Base-by-base conservation (phyloP, 176 grass and related monocot genomes). In the Alloteropsis semialata region DNA sequence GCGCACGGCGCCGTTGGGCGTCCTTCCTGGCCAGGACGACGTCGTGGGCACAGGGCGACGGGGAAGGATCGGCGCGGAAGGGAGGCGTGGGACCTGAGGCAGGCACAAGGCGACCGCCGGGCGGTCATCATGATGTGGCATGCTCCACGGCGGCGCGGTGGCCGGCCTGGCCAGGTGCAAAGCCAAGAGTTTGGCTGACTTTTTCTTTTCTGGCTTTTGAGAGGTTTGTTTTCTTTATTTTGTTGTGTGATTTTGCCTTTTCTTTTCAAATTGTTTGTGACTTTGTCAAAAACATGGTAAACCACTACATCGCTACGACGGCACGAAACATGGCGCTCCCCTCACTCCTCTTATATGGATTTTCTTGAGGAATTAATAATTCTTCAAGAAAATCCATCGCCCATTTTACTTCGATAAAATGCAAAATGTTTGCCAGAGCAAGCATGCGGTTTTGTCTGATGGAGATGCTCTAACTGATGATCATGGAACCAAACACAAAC, bases 1-100 rank as follows among this genome's bases (percentile, higher is more conserved):
- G 84, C 11, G 82, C 45, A 27, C 44, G 65, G 16, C 87, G 87
- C 2, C 87, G 81, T 16, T 88, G 87, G 87, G 45, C 71, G 75
- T 68, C 37, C 3, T 74, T 84, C 67, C 56, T 88, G 75, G 56
- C 67, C 21, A 64, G 81, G 81, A 79, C 87, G 44, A 3, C 83
- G 75, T 84, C 81, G 27, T 88, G 81, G 81, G 80, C 74, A 19
- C 72, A 44, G 43, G 56, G 74, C 2, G 72, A 65, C 8, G 85
- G 41, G 48, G 85, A 87, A 66, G 33, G 8, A 3, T 24, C 65
- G 16, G 71, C 0, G 71, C 69, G 3, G 56, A 54, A 7, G 30
- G 44, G 22, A 46, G 77, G 22, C 6, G 43, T 29, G 10, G 9
- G 48, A 43, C 21, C 1, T 3, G 33, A 65, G 28, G 28, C 28